Evolutionary conservation across 768 basidiomycete species (phyloP).

Genomic region (Filobasidium floriforme): DNA sequence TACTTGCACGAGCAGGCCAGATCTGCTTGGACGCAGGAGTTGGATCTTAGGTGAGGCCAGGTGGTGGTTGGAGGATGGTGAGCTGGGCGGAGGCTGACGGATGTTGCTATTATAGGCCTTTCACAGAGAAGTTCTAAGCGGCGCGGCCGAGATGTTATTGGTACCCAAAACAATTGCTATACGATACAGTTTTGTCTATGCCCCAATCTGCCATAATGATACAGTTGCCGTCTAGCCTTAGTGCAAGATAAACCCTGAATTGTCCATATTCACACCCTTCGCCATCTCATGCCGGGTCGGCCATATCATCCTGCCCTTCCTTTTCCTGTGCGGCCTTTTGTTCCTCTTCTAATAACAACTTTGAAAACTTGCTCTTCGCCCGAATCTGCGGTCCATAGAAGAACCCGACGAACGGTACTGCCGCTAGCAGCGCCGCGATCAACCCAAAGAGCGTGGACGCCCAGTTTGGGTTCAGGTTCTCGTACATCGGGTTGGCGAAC

Average conservation of each 20-base stretch:
- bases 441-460: conserved; percentile 44
- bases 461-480: conserved; percentile 55
- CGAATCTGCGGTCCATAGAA: conserved; percentile 42
- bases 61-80: background rate
- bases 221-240: too few species aligned
- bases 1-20: conserved; percentile 30
- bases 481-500: conserved; percentile 50
- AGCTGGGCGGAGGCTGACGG: background rate
- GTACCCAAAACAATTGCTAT: too few species aligned
- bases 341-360: conserved; percentile 36
- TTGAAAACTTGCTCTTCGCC: conserved; percentile 29
- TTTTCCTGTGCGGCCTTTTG: conserved; percentile 7
- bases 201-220: too few species aligned
- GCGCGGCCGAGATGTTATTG: too few species aligned
- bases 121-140: background rate
- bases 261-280: too few species aligned
- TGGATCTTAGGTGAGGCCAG: conserved; percentile 35
- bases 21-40: conserved; percentile 39
- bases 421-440: conserved; percentile 54
- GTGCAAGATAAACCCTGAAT: too few species aligned
- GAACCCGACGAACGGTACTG: conserved; percentile 49
- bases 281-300: background rate
- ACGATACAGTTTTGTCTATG: too few species aligned
- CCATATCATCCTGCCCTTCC: background rate
- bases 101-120: background rate